A percentile compares a stretch with the other conserved stretches of the same genome.
These are phyloP conservation scores for Fusarium cyanostomum DNA, from an alignment of 2,329 filamentous ascomycete species.

Conservation along the genomic window DNA sequence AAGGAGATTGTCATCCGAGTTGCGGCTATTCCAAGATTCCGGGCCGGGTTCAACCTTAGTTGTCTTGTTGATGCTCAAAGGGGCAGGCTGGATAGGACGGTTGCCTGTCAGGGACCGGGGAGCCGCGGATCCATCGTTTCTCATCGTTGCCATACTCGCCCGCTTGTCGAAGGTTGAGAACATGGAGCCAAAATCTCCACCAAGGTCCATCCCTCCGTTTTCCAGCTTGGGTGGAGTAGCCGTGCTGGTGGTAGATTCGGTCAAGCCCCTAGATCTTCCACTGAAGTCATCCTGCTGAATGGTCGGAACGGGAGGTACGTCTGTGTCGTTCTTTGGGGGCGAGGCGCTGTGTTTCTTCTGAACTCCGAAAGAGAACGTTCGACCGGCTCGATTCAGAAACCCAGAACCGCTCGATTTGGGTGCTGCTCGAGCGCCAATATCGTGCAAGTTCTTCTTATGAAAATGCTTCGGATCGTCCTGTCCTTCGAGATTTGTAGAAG, in stretches of 20 bases:
- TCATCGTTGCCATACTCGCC: slow-evolving; percentile 59
- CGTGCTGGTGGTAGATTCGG: slow-evolving; percentile 63
- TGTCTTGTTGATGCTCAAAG: slow-evolving; percentile 58
- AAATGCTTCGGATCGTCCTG: slow-evolving; percentile 45
- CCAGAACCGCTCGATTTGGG: slow-evolving; percentile 61
- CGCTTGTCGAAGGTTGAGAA: slow-evolving; percentile 65
- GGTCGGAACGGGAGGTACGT: slow-evolving; percentile 52
- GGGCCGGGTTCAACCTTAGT: slow-evolving; percentile 57
- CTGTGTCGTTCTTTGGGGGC: slow-evolving; percentile 45
- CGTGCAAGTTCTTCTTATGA: slow-evolving; percentile 51
- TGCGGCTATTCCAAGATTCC: slow-evolving; percentile 62
- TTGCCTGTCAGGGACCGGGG: slow-evolving; percentile 59
- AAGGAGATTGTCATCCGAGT: slow-evolving; percentile 58
- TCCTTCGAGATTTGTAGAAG: slow-evolving; percentile 57
- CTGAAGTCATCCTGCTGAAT: slow-evolving; percentile 46
- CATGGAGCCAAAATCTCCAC: slow-evolving; percentile 67
- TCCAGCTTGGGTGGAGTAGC: slow-evolving; percentile 61
- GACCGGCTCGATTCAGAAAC: slow-evolving; percentile 65
- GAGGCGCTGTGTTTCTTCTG: slow-evolving; percentile 58
- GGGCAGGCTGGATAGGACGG: slow-evolving; percentile 54
- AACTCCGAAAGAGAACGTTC: slow-evolving; percentile 69
- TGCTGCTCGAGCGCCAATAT: slow-evolving; percentile 51
- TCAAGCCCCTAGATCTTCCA: slow-evolving; percentile 60
- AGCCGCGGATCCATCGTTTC: slow-evolving; percentile 51
- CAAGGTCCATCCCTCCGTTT: slow-evolving; percentile 60